Evolutionary conservation across 495 filamentous ascomycete species (phyloP), one percentile per base, ranked within the genome.

Genomic region (Aspergillus asperescens): DNA sequence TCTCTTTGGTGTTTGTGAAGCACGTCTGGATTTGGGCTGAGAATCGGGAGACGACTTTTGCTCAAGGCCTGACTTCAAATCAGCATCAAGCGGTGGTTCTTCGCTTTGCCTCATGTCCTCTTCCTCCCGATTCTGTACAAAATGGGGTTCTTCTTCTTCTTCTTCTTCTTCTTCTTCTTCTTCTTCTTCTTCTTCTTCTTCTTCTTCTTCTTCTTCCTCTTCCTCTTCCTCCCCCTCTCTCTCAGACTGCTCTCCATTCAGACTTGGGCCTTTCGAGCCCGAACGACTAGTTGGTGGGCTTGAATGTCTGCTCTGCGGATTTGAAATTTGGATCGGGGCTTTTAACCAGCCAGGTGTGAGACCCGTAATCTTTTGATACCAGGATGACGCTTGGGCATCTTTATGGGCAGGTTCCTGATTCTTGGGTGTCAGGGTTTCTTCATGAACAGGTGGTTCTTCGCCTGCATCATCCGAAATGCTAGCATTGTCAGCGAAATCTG

Each of bases 291-390:
- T 31, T 10, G 44, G 28, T 22, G 18, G 28, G 7, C 56, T 56
- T 34, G 48, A 41, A 23, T 55, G 42, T 44, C 34, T 58, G 1
- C 53, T 51, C 15, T 50, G 56, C 27, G 65, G 57, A 46, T 59
- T 54, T 3, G 60, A 53, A 19, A 45, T 52, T 35, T 50, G 48
- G 4, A 39, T 48, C 4, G 71, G 69, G 8, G 67, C 65, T 63
- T 66, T 72, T 50, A 73, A 48, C 71, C 71, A 75, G 54, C 62
- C 57, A 10, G 71, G 71, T 1, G 70, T 75, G 37, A 72, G 50
- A 52, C 60, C 69, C n/a, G 67, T 67, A 38, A 75, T 66, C 57
- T 48, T 60, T 38, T 65, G 58, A 43, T 71, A 67, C 71, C 68
- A 73, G 44, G 71, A 67, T 51, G 70, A 68, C 52, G 57, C 54